phyloP scores from a whole-genome alignment of 768 basidiomycete species.

The Tylopilus intermedius region DNA sequence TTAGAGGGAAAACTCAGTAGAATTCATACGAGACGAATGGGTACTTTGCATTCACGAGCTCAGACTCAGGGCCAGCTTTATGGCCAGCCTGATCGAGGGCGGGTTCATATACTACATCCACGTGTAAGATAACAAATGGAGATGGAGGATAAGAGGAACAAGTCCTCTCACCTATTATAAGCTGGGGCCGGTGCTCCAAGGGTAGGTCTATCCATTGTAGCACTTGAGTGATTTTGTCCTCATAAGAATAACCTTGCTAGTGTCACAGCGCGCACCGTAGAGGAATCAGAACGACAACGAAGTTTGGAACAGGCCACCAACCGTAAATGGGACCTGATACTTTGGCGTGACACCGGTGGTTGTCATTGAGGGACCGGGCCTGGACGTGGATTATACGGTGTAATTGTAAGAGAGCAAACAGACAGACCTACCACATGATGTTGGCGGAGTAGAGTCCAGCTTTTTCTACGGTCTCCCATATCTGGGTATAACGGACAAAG shows the following conservation, averaged over 20 bases:
- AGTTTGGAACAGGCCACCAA: conserved; percentile 2
- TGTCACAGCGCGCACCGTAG: neutral
- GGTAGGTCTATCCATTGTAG: conserved; percentile 67
- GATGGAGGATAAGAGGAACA: neutral
- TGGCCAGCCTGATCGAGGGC: conserved; percentile 85
- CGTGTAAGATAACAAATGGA: neutral
- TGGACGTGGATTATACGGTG: neutral
- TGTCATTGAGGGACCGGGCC: conserved; percentile 13
- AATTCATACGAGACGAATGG: neutral
- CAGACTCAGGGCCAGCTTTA: conserved; percentile 57
- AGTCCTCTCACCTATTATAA: conserved; percentile 54
- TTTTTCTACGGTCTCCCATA: conserved; percentile 83
- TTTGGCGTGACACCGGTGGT: conserved; percentile 8
- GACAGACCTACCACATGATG: conserved; percentile 72
- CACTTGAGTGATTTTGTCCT: conserved; percentile 69
- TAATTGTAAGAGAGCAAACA: no score
- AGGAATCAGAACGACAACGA: neutral
- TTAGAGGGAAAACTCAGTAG: neutral
- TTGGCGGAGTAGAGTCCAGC: conserved; percentile 74
- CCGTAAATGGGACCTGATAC: conserved; percentile 16
- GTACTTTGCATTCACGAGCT: conserved; percentile 59
- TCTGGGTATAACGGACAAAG: conserved; percentile 35
- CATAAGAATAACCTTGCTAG: neutral
- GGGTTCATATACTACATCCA: conserved; percentile 62
- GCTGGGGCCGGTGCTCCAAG: conserved; percentile 59